Conservation (phyloP, 257 asterid species). For the Eucommia ulmoides region DNA sequence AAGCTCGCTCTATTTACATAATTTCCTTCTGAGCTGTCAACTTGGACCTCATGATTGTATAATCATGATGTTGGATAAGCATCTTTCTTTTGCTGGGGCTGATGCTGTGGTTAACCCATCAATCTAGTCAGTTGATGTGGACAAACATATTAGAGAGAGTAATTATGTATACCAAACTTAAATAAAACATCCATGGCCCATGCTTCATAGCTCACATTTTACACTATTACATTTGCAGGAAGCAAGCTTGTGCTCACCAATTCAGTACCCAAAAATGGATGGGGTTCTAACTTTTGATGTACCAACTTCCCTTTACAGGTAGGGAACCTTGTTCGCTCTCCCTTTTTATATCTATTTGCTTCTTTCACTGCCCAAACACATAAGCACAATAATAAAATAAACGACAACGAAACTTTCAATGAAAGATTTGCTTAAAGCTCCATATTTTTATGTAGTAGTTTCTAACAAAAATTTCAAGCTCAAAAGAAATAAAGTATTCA, state of each 20-base stretch:
- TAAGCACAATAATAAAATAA: too few species aligned
- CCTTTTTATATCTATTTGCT: not conserved
- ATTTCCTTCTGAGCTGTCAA: too few species aligned
- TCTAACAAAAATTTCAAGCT: too few species aligned
- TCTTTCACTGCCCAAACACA: too few species aligned
- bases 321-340: slow-evolving; percentile 9
- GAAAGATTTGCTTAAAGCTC: too few species aligned
- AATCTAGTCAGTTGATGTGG: not conserved
- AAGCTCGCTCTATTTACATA: too few species aligned
- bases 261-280: slow-evolving; percentile 86
- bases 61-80: not conserved
- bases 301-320: slow-evolving; percentile 84
- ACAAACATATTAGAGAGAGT: not conserved
- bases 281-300: slow-evolving; percentile 74
- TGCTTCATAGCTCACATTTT: not conserved
- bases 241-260: slow-evolving; percentile 43
- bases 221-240: slow-evolving; percentile 39
- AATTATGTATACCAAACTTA: not conserved
- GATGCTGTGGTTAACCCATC: not conserved
- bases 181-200: not conserved
- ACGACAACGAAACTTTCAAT: too few species aligned
- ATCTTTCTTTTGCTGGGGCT: not conserved
- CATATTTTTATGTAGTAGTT: too few species aligned
- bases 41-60: too few species aligned
- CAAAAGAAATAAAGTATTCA: too few species aligned